Conservation (phyloP, 345 rosid species). For the Lepidium aucheri region DNA sequence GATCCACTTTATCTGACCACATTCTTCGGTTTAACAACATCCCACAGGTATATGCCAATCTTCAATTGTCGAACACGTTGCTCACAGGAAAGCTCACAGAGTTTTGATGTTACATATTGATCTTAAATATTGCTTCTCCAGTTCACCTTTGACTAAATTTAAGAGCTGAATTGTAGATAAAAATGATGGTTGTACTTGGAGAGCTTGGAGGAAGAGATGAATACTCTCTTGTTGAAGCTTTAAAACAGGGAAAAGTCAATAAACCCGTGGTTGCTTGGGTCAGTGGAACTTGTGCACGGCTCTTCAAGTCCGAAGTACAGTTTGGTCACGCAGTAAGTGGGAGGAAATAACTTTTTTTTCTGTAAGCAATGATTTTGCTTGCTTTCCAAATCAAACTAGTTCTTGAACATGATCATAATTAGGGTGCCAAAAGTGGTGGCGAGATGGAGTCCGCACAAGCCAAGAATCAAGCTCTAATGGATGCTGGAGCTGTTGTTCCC, state of each 20-base stretch:
- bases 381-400: neutral
- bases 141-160: neutral
- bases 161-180: constrained; percentile 45
- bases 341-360: neutral
- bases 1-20: constrained; percentile 94
- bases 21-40: constrained; percentile 92
- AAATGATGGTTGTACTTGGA: constrained; percentile 93
- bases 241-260: constrained; percentile 83
- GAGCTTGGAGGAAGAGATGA: constrained; percentile 99
- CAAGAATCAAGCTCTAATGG: constrained; percentile 88
- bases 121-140: neutral
- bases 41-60: constrained; percentile 59
- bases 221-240: constrained; percentile 92
- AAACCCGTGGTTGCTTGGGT: constrained; percentile 99
- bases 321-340: constrained; percentile 98
- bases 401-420: constrained; percentile 13
- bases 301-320: constrained; percentile 97
- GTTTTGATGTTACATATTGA: neutral
- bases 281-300: constrained; percentile 96
- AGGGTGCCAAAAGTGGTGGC: constrained; percentile 99
- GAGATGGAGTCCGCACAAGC: constrained; percentile 99
- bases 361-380: neutral
- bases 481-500: constrained; percentile 93
- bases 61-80: neutral
- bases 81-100: neutral